Conservation (phyloP, 192 early-diverging fungal genomes). For the Powellomyces hirtus region DNA sequence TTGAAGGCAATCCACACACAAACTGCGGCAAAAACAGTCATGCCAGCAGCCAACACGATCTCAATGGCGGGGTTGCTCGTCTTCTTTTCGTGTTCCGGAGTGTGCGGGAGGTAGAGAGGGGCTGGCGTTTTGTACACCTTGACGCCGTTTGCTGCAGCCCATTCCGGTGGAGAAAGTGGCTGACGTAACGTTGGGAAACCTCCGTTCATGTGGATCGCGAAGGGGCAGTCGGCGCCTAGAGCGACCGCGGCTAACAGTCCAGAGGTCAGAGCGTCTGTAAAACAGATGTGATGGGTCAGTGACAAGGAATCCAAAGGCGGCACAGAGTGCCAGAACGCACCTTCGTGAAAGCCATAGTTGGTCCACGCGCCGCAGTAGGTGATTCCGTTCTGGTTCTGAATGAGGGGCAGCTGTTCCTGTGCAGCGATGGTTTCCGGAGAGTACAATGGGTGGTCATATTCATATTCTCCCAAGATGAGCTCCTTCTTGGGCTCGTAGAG, state of each 20-base stretch:
- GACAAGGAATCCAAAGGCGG: too few species aligned
- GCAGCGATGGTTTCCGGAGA: slow-evolving; percentile 47
- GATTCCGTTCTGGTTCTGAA: slow-evolving; percentile 50
- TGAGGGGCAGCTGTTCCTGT: slow-evolving; percentile 40
- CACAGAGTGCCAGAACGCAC: not conserved
- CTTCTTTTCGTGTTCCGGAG: not conserved
- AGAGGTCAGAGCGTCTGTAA: slow-evolving; percentile 54
- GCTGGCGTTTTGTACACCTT: slow-evolving; percentile 4
- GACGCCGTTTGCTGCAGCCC: slow-evolving; percentile 27
- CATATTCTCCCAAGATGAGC: slow-evolving; percentile 42
- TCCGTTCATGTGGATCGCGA: slow-evolving; percentile 47
- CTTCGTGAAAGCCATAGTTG: slow-evolving; percentile 65
- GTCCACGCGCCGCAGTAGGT: slow-evolving; percentile 63
- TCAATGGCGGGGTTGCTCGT: not conserved
- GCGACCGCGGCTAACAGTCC: slow-evolving; percentile 51
- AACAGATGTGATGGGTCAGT: not conserved
- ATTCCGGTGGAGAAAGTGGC: slow-evolving; percentile 23
- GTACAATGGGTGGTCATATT: slow-evolving; percentile 55
- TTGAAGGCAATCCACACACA: slow-evolving; percentile 7
- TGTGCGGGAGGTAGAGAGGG: slow-evolving; percentile 5
- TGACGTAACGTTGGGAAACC: slow-evolving; percentile 44
- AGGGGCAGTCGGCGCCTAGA: slow-evolving; percentile 53
- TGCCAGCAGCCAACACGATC: not conserved
- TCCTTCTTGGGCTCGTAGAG: slow-evolving; percentile 42
- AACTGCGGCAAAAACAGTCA: not conserved